Evolutionary conservation across 2,329 filamentous ascomycete genomes (phyloP), one percentile per base, ranked within the genome.

Genomic region (Diaporthe capsici): DNA sequence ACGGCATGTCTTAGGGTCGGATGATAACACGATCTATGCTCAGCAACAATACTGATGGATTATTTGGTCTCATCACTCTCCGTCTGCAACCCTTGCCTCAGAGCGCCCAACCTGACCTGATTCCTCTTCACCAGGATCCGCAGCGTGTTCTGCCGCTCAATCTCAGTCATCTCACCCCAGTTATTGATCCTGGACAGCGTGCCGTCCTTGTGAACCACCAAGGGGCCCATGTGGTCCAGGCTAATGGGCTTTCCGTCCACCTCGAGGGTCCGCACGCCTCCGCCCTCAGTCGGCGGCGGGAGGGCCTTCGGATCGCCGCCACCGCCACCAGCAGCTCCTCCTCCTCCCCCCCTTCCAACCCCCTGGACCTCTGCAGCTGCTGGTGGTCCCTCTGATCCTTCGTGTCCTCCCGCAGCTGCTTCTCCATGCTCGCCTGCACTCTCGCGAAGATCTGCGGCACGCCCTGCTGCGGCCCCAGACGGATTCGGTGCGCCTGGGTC

Each of bases 141-240:
- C 81, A 95, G 78, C 51, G 93, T 94, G 80, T 91, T 94, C 81
- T 90, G 84, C 82, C 87, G 88, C 86, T 95, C 94, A 9, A 91
- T 87, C 37, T 91, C 90, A 2, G 90, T 89, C 94, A 95, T 95
- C 78, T 92, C 86, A 12, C 85, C 87, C 94, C 94, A 96, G 82
- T 96, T 95, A 49, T 88, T 84, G 79, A 96, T 94, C 47, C 93
- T 89, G 74, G 91, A 92, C 79, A 95, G 83, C 12, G 92, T 92
- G 28, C 94, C 94, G 82, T 96, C 92, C 76, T 87, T 86, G 82
- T 95, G 94, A 73, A 95, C 91, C 1, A 96, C 93, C 79, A 95
- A 87, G 2, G 94, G 94, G 0, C 94, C 94, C 34, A 95, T 85
- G 76, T 91, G 88, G 80, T 94, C 92, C 12, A 95, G 88, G 68